Conservation (phyloP, 169 alveolate species). For the Plasmodium gonderi region DNA sequence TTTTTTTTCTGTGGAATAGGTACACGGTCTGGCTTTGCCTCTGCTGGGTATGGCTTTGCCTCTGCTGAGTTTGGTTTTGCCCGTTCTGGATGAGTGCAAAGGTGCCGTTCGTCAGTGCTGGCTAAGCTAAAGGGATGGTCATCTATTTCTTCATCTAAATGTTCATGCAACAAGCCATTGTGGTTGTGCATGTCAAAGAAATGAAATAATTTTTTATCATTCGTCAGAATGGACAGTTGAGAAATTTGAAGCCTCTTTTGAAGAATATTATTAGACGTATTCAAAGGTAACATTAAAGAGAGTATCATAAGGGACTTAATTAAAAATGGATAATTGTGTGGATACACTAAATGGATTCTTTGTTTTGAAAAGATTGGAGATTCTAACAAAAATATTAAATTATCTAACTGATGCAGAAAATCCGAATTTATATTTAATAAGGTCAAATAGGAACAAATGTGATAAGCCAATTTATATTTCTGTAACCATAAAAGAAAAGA, state of each 20-base stretch:
- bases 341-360: constrained; percentile 82
- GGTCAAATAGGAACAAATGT: constrained; percentile 45
- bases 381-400: constrained; percentile 81
- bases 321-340: constrained; percentile 78
- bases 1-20: too few relatives aligned
- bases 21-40: not conserved
- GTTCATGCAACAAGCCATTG: not conserved
- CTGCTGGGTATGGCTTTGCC: not conserved
- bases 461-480: constrained; percentile 81
- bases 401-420: constrained; percentile 79
- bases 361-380: constrained; percentile 82
- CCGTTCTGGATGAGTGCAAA: too few relatives aligned
- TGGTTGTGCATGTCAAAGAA: constrained; percentile 43
- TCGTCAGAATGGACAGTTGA: constrained; percentile 43
- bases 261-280: constrained; percentile 60
- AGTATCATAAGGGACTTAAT: constrained; percentile 79
- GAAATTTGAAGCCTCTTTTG: constrained; percentile 69
- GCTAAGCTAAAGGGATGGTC: too few relatives aligned
- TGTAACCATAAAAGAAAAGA: constrained; percentile 84
- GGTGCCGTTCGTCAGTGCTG: too few relatives aligned
- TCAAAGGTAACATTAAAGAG: constrained; percentile 57
- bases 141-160: too few relatives aligned
- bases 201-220: not conserved
- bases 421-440: constrained; percentile 58
- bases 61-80: too few relatives aligned